phyloP scores from a whole-genome alignment of 2,329 filamentous ascomycete genomes.

The Elsinoe necatrix region DNA sequence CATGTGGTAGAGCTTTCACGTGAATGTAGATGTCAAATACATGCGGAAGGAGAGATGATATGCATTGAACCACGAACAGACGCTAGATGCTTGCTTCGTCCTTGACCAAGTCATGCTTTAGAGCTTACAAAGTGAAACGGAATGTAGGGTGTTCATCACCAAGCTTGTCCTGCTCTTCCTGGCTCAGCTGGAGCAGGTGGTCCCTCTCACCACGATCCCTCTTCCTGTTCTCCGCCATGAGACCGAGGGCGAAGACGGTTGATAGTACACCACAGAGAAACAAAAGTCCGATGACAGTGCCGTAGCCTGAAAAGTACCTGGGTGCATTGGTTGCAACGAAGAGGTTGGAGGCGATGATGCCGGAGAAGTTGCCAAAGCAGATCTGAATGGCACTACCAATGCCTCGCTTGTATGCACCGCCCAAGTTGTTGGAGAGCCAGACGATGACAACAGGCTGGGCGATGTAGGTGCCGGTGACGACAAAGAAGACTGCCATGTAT shows the following conservation, averaged over 20 bases:
- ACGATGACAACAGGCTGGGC: conserved; percentile 47
- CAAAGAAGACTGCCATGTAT: conserved; percentile 49
- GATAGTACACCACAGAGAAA: conserved; percentile 39
- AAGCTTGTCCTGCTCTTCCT: conserved; percentile 40
- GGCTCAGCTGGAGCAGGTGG: conserved; percentile 30
- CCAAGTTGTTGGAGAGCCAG: conserved; percentile 51
- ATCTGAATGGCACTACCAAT: conserved; percentile 47
- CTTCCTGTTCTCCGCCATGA: conserved; percentile 40
- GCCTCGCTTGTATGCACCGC: conserved; percentile 50
- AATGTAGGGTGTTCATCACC: conserved; percentile 46
- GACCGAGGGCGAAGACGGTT: conserved; percentile 33
- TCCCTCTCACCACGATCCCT: conserved; percentile 42
- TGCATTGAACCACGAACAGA: background rate
- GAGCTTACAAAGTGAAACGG: conserved; percentile 30
- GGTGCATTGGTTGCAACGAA: conserved; percentile 43
- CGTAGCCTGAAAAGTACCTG: conserved; percentile 43
- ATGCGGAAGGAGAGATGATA: background rate
- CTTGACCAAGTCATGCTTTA: background rate
- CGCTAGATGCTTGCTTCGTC: background rate
- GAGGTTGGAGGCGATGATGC: conserved; percentile 45
- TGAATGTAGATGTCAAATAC: background rate
- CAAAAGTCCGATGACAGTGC: conserved; percentile 39
- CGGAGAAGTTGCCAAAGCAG: conserved; percentile 43
- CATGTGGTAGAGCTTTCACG: background rate
- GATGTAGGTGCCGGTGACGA: conserved; percentile 47